phyloP scores from a whole-genome alignment of 805 yeast genomes.

The Wickerhamomyces hampshirensis region DNA sequence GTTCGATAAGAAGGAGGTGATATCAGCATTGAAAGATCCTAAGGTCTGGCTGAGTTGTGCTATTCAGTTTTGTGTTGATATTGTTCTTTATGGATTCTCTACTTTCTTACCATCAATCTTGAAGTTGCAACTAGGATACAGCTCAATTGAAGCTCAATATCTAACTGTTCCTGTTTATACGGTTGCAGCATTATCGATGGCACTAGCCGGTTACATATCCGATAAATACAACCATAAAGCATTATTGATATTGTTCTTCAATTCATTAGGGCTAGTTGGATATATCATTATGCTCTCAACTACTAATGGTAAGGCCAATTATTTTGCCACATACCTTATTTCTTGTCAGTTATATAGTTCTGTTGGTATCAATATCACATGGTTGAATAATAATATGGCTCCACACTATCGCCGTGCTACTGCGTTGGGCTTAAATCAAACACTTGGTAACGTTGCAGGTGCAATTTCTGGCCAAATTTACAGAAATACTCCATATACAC shows the following conservation, averaged over 20 bases:
- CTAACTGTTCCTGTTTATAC: conserved; percentile 37
- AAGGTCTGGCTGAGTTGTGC: conserved; percentile 28
- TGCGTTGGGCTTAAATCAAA: no score
- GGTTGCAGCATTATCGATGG: conserved; percentile 27
- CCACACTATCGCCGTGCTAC: no score
- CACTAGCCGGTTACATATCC: conserved; percentile 23
- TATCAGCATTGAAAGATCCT: conserved; percentile 30
- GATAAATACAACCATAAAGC: conserved; percentile 29
- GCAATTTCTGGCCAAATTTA: no score
- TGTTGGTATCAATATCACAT: no score
- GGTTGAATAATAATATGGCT: no score
- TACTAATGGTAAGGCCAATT: no score
- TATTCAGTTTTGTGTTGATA: conserved; percentile 36
- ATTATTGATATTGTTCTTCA: conserved; percentile 27
- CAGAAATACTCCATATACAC: no score
- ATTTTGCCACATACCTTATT: no score
- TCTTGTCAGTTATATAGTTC: no score
- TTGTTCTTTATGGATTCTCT: conserved; percentile 34
- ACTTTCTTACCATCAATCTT: conserved; percentile 39
- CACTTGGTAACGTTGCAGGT: no score
- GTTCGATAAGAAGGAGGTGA: conserved; percentile 29
- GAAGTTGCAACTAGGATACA: conserved; percentile 21
- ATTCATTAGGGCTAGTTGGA: conserved; percentile 25
- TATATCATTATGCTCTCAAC: no score
- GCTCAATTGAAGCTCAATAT: conserved; percentile 31